Base-by-base conservation (phyloP, 805 yeast genomes). In the Schwanniomyces occidentalis region DNA sequence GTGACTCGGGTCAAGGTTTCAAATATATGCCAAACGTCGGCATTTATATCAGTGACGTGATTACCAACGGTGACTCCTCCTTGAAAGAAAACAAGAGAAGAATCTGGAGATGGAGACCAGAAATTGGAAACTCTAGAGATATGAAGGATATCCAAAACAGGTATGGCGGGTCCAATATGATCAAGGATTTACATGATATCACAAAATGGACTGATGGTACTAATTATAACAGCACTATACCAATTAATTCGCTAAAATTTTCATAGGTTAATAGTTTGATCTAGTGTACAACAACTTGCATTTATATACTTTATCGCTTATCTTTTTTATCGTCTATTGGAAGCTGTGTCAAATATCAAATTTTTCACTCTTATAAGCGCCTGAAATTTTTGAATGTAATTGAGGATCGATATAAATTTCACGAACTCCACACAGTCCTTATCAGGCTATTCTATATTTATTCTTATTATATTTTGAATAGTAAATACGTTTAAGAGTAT, bases 41-140 rank as follows among this genome's bases (percentile, higher is more conserved):
- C 3, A 47, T 44, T 24, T 49, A 48, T 19, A 38, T 51, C 36
- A 73, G 77, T 38, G 75, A 73, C 44, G 75, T 76, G 19, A 78
- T 65, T 25, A 74, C 59, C 14, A 40, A 56, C 7, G 70, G 69
- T 2, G 54, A 47, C n/a, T 34, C 26, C 0, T 45, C 52, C 1
- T 32, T 64, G 5, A 56, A 46, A 4, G 51, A 51, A 6, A 26
- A 32, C 15, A 37, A 24, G 48, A 41, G 24, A 49, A 47, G 28
- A 2, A n/a, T 27, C n/a, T 37, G 40, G 40, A 37, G 30, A 24
- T 37, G 40, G 38, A 31, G 40, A 27, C 40, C 36, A 15, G 36
- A 32, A 8, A 27, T 23, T 16, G 40, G 36, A 16, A 27, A 22
- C 12, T 27, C 5, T 6, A 33, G 37, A 33, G 24, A 33, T 10